A percentile compares a stretch with the other conserved stretches of the same genome.
Conservation (phyloP, 2,329 filamentous ascomycete genomes). For the Botrytis galanthina region DNA sequence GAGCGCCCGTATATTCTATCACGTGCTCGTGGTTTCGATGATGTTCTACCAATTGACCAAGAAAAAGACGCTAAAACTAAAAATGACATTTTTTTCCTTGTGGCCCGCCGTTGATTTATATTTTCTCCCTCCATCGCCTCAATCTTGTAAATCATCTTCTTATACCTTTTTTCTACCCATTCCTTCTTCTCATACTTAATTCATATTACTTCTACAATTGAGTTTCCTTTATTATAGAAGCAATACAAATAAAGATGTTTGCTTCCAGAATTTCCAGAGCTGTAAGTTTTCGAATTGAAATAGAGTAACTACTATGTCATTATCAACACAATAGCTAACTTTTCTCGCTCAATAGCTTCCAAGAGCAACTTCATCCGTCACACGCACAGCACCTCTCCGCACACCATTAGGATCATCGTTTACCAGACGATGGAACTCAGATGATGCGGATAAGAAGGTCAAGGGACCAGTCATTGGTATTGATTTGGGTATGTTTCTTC, state of each 20-base stretch:
- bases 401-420: constrained; percentile 71
- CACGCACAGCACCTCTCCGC: constrained; percentile 66
- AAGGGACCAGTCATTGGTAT: constrained; percentile 97
- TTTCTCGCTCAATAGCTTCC: constrained; percentile 59
- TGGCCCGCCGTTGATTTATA: constrained; percentile 14
- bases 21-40: constrained; percentile 14
- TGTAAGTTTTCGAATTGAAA: constrained; percentile 54
- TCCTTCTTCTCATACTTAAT: constrained; percentile 22
- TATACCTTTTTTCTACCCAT: constrained; percentile 22
- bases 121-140: constrained; percentile 16
- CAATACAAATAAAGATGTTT: constrained; percentile 57
- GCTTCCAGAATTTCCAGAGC: constrained; percentile 69
- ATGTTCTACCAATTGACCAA: constrained; percentile 13
- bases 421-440: constrained; percentile 69
- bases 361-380: constrained; percentile 67
- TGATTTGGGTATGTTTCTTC: constrained; percentile 71
- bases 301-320: constrained; percentile 23
- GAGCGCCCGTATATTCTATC: background rate
- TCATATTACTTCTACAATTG: constrained; percentile 22
- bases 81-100: constrained; percentile 18
- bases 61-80: constrained; percentile 21
- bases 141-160: constrained; percentile 8
- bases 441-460: constrained; percentile 76
- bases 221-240: constrained; percentile 27
- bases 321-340: constrained; percentile 34